These are phyloP conservation scores for Tolypocladium tundrense DNA, from an alignment of 2,329 filamentous ascomycete genomes.

Conservation along the genomic window DNA sequence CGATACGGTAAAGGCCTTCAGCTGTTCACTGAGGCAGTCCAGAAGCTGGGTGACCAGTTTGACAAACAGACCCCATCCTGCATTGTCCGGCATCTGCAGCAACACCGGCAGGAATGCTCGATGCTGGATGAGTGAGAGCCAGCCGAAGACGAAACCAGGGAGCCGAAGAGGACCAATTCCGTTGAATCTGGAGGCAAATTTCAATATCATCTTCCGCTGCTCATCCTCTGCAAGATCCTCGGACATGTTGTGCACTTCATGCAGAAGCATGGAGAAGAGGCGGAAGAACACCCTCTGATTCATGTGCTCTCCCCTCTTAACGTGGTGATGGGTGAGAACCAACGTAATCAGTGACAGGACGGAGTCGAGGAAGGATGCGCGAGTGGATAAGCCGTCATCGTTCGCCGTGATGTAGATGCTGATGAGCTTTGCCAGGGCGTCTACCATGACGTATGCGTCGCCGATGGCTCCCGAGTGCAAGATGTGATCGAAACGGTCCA, in stretches of 20 bases:
- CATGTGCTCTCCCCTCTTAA: slow-evolving; percentile 69
- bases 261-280: slow-evolving; percentile 73
- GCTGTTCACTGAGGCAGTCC: slow-evolving; percentile 64
- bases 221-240: slow-evolving; percentile 51
- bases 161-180: slow-evolving; percentile 67
- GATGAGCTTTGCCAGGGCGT: slow-evolving; percentile 75
- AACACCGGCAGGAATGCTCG: slow-evolving; percentile 74
- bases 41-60: slow-evolving; percentile 65
- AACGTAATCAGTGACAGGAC: slow-evolving; percentile 69
- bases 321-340: slow-evolving; percentile 76
- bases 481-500: slow-evolving; percentile 67
- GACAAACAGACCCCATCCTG: slow-evolving; percentile 67
- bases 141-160: slow-evolving; percentile 75
- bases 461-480: slow-evolving; percentile 48
- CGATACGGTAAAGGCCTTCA: slow-evolving; percentile 62
- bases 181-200: slow-evolving; percentile 60
- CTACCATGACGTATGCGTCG: slow-evolving; percentile 53
- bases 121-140: slow-evolving; percentile 75
- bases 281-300: slow-evolving; percentile 88
- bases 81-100: slow-evolving; percentile 54
- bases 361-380: slow-evolving; percentile 64
- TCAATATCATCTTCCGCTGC: slow-evolving; percentile 58
- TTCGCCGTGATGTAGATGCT: slow-evolving; percentile 66
- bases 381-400: slow-evolving; percentile 51
- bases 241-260: slow-evolving; percentile 54